phyloP scores from a whole-genome alignment of 2,329 filamentous ascomycete genomes.

The Zasmidium cellare region DNA sequence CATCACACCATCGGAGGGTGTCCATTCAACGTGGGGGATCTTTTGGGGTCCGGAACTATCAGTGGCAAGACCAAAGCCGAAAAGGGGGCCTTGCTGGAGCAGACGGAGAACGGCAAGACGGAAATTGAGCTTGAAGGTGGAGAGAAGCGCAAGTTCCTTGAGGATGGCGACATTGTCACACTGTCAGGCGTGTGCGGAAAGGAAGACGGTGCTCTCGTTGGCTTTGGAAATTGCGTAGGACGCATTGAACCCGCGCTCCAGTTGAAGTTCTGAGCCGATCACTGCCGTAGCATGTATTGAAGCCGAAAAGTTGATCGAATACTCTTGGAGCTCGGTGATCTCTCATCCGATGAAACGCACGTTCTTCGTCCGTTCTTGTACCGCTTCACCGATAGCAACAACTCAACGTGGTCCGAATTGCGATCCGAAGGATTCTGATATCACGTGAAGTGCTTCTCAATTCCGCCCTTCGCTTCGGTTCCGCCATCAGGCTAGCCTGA shows the following conservation, averaged over 20 bases:
- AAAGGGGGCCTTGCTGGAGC: slow-evolving; percentile 71
- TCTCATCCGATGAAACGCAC: neutral
- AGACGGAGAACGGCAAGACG: slow-evolving; percentile 68
- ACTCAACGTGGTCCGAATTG: neutral
- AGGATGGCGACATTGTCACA: slow-evolving; percentile 71
- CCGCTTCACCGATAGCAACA: neutral
- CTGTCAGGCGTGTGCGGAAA: slow-evolving; percentile 65
- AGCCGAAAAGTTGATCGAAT: too few species aligned
- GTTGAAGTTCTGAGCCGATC: slow-evolving; percentile 12
- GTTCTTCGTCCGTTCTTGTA: too few species aligned
- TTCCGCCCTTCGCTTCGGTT: neutral
- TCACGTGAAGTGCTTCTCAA: neutral
- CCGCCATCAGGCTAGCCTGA: neutral
- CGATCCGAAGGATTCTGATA: neutral
- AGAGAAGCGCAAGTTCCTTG: slow-evolving; percentile 68
- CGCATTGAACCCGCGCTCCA: slow-evolving; percentile 53
- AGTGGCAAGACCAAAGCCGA: slow-evolving; percentile 60
- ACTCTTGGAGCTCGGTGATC: neutral
- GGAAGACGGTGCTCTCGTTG: slow-evolving; percentile 66
- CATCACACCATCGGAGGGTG: slow-evolving; percentile 78
- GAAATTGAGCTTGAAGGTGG: slow-evolving; percentile 62
- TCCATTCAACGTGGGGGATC: slow-evolving; percentile 69
- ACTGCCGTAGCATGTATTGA: neutral
- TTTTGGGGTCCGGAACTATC: slow-evolving; percentile 79
- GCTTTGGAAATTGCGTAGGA: slow-evolving; percentile 73